Base-by-base conservation (phyloP, 2,329 filamentous ascomycete species). In the Alternaria brassicicola region DNA sequence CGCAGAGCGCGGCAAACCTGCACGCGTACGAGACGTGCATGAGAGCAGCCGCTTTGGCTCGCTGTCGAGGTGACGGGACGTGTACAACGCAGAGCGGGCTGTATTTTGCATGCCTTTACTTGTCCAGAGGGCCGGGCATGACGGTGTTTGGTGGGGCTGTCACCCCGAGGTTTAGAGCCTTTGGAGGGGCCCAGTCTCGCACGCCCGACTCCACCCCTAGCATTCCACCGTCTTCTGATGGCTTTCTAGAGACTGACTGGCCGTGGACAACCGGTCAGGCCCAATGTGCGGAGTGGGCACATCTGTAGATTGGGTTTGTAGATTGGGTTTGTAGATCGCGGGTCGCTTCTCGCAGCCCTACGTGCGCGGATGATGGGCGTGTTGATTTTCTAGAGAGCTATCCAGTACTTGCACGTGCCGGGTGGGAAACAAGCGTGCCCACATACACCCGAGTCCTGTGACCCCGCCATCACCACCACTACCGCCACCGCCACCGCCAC, bases 51-150 rank as follows among this genome's bases (percentile, higher is more conserved):
- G 55, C 57, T 59, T 60, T 61, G 15, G 51, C 61, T 57, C 47
- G 10, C 26, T 47, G 31, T 57, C 52, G 54, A 60, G 51, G 46
- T 38, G 47, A 61, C 60, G 59, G 59, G 46, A 65, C 61, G 51
- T 58, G 46, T 53, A 69, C 68, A 70, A 67, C 68, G 65, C 68
- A 70, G 51, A 59, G 53, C 66, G 63, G 62, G 61, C 62, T 53
- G 46, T 52, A 52, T 54, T 65, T 61, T 66, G 65, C 65, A 53
- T 59, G 41, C 33, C 13, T 47, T 21, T 38, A 33, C 15, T 47
- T 47, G 49, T 31, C 50, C 30, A 19, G 19, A 52, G 5, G 28
- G 31, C 25, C 35, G 19, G 19, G 13, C 45, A 53, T 56, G 52
- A 57, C 57, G 21, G 49, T 42, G 48, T 57, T 54, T 45, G 50